A percentile compares a stretch with the other conserved stretches of the same genome.
phyloP scores from a whole-genome alignment of 2,329 filamentous ascomycete species.

The Pestalotiopsis sp. region DNA sequence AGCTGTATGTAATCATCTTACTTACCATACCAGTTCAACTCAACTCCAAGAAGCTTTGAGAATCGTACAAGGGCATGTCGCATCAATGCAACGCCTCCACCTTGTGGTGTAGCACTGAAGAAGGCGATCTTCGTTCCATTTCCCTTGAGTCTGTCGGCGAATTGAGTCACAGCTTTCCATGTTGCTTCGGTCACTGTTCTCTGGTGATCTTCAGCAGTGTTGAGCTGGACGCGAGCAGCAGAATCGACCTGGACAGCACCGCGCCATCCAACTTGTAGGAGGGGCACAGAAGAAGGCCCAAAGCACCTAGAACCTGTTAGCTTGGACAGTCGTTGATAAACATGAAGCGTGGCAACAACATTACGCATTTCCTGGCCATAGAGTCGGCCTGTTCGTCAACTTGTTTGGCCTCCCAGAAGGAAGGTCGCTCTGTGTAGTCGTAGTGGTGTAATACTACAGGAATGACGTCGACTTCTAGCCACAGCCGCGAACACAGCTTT shows the following conservation, averaged over 20 bases:
- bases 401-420: slow-evolving; percentile 56
- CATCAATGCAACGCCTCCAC: slow-evolving; percentile 84
- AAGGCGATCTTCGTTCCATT: slow-evolving; percentile 73
- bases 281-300: slow-evolving; percentile 70
- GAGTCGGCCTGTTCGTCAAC: slow-evolving; percentile 83
- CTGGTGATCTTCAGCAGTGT: slow-evolving; percentile 58
- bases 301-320: slow-evolving; percentile 58
- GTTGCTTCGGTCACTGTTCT: slow-evolving; percentile 63
- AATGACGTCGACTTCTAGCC: slow-evolving; percentile 77
- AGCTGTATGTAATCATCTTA: not conserved
- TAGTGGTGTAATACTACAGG: slow-evolving; percentile 65
- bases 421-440: slow-evolving; percentile 41
- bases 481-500: slow-evolving; percentile 68
- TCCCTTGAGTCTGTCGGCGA: slow-evolving; percentile 62
- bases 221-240: slow-evolving; percentile 64
- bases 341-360: slow-evolving; percentile 48
- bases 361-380: slow-evolving; percentile 77
- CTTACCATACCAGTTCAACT: slow-evolving; percentile 72
- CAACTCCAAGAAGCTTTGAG: slow-evolving; percentile 65
- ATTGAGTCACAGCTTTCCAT: slow-evolving; percentile 67
- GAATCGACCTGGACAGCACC: slow-evolving; percentile 74
- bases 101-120: slow-evolving; percentile 80
- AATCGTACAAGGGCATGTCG: slow-evolving; percentile 77
- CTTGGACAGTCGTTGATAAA: not conserved
- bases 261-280: slow-evolving; percentile 68